phyloP scores from a whole-genome alignment of 2,329 filamentous ascomycete genomes.

The Hypoxylon sp. region DNA sequence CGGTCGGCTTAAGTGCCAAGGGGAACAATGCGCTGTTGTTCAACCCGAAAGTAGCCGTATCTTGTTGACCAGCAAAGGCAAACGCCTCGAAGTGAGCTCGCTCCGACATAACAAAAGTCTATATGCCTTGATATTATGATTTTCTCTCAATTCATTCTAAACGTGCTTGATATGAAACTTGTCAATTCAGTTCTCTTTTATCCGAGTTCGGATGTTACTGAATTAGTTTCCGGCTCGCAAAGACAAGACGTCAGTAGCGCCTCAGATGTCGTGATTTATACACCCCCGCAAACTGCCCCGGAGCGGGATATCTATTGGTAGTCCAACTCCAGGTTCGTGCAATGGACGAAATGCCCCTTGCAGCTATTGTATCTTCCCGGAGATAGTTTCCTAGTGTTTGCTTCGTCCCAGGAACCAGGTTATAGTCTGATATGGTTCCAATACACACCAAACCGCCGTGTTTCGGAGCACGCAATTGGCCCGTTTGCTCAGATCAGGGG shows the following conservation, averaged over 20 bases:
- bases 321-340: too few species aligned
- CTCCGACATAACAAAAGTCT: slow-evolving; percentile 24
- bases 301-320: not conserved
- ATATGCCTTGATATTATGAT: not conserved
- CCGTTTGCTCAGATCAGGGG: too few species aligned
- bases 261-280: slow-evolving; percentile 32
- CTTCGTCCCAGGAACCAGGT: too few species aligned
- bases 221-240: not conserved
- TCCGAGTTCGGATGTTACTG: slow-evolving; percentile 9
- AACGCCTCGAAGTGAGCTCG: slow-evolving; percentile 37
- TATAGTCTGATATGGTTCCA: too few species aligned
- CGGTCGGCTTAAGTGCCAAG: slow-evolving; percentile 40
- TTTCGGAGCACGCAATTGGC: too few species aligned
- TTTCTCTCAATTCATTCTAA: not conserved
- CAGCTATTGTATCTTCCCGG: too few species aligned
- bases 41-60: slow-evolving; percentile 44
- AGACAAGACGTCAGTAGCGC: slow-evolving; percentile 27
- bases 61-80: slow-evolving; percentile 47
- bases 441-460: too few species aligned
- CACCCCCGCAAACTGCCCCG: slow-evolving; percentile 6
- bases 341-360: too few species aligned
- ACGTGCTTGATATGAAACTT: not conserved
- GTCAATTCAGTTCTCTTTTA: not conserved
- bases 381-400: too few species aligned
- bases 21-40: slow-evolving; percentile 47